phyloP scores from a whole-genome alignment of 495 filamentous ascomycete genomes.

The Rostrohypoxylon terebratum region DNA sequence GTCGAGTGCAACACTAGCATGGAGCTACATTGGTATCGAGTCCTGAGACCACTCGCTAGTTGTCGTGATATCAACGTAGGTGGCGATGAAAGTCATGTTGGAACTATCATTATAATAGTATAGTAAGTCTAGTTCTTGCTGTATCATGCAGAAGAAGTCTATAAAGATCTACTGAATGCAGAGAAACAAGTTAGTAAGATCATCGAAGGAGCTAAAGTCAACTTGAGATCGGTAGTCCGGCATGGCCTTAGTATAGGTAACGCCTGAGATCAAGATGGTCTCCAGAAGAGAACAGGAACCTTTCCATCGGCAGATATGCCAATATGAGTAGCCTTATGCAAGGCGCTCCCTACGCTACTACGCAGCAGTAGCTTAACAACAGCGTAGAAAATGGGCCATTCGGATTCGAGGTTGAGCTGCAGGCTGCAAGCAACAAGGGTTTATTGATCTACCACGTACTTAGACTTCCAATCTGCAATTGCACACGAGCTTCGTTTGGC shows the following conservation, averaged over 20 bases:
- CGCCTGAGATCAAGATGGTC: background rate
- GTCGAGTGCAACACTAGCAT: conserved; percentile 12
- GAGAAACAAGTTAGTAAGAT: background rate
- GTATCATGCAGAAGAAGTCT: background rate
- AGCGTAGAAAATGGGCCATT: conserved; percentile 16
- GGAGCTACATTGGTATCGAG: conserved; percentile 6
- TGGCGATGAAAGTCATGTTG: conserved; percentile 5
- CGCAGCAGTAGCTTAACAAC: conserved; percentile 12
- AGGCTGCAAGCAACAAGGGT: conserved; percentile 22
- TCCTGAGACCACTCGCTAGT: conserved; percentile 7
- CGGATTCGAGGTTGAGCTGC: conserved; percentile 20
- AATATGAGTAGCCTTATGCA: conserved; percentile 39
- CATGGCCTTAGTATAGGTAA: background rate
- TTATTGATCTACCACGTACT: conserved; percentile 21
- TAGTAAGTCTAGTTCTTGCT: background rate
- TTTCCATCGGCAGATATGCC: conserved; percentile 11
- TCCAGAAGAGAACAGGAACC: background rate
- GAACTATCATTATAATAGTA: background rate
- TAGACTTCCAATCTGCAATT: conserved; percentile 6
- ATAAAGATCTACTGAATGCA: background rate
- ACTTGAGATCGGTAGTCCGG: background rate
- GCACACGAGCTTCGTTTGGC: background rate
- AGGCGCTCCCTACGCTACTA: conserved; percentile 30
- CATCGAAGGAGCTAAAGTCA: background rate
- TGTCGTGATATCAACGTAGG: conserved; percentile 30